Evolutionary conservation across 2,329 filamentous ascomycete species (phyloP).

Genomic region (Graphiopsis chlorocephala): DNA sequence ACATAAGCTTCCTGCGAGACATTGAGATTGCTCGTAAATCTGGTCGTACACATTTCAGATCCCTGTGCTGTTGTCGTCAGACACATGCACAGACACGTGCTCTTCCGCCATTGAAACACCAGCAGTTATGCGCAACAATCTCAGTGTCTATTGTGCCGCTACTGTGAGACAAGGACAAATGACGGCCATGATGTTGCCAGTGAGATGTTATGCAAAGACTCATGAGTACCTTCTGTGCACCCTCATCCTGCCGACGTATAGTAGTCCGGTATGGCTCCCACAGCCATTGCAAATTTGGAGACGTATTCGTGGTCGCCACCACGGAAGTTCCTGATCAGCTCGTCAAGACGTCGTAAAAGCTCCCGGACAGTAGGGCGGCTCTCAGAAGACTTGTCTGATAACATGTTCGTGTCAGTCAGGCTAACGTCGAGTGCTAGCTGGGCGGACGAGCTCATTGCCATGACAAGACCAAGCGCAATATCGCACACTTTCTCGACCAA

Average conservation of each 20-base stretch:
- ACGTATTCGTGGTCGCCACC: conserved; percentile 25
- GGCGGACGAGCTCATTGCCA: conserved; percentile 22
- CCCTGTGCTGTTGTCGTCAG: not conserved
- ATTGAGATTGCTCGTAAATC: not conserved
- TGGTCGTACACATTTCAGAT: not conserved
- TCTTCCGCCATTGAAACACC: not conserved
- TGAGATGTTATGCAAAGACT: not conserved
- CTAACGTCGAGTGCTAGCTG: conserved; percentile 20
- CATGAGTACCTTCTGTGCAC: not conserved
- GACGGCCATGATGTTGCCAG: not conserved
- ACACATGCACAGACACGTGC: not conserved
- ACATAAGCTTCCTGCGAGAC: not conserved
- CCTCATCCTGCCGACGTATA: not conserved
- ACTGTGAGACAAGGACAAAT: not conserved
- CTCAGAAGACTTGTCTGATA: conserved; percentile 14
- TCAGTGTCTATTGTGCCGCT: not conserved
- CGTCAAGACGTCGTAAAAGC: conserved; percentile 19
- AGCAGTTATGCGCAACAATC: not conserved
- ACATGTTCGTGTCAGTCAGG: conserved; percentile 16
- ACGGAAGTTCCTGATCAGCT: conserved; percentile 23
- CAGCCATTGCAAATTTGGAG: conserved; percentile 20
- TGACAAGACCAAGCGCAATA: conserved; percentile 31
- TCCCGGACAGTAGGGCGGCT: conserved; percentile 8
- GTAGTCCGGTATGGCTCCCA: not conserved
- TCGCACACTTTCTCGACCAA: conserved; percentile 42